phyloP scores from a whole-genome alignment of 1,284 basidiomycete species.

The Tausonia pullulans region DNA sequence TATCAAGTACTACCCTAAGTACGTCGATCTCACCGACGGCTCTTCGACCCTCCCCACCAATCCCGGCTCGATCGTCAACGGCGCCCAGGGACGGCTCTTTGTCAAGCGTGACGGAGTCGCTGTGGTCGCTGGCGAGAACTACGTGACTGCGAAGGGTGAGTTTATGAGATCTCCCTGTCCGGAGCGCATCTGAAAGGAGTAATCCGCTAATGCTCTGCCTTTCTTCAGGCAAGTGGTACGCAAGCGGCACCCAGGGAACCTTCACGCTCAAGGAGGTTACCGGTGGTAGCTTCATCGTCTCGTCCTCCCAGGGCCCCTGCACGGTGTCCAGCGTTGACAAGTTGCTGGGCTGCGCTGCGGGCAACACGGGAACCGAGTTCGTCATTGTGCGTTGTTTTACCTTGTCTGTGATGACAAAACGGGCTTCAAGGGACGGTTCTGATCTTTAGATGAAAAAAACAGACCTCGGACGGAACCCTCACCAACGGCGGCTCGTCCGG shows the following conservation, averaged over 20 bases:
- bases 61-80: constrained; percentile 7
- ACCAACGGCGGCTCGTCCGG: constrained; percentile 5
- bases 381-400: not conserved
- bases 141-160: too few relatives aligned
- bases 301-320: constrained; percentile 12
- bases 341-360: constrained; percentile 4
- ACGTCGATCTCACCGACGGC: constrained; percentile 18
- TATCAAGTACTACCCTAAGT: constrained; percentile 12
- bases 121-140: too few relatives aligned
- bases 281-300: constrained; percentile 9
- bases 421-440: too few relatives aligned
- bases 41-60: constrained; percentile 9
- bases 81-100: not conserved
- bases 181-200: not conserved
- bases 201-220: constrained; percentile 5
- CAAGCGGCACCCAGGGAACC: not conserved
- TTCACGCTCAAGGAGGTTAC: constrained; percentile 9
- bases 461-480: constrained; percentile 10
- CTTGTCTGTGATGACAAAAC: not conserved
- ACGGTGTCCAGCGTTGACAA: not conserved
- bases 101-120: constrained; percentile 2
- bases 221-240: not conserved
- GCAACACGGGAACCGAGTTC: constrained; percentile 3
- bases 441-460: not conserved
- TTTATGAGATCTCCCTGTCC: too few relatives aligned